Conservation (phyloP, 768 basidiomycete genomes). For the Termitomyces heimii region DNA sequence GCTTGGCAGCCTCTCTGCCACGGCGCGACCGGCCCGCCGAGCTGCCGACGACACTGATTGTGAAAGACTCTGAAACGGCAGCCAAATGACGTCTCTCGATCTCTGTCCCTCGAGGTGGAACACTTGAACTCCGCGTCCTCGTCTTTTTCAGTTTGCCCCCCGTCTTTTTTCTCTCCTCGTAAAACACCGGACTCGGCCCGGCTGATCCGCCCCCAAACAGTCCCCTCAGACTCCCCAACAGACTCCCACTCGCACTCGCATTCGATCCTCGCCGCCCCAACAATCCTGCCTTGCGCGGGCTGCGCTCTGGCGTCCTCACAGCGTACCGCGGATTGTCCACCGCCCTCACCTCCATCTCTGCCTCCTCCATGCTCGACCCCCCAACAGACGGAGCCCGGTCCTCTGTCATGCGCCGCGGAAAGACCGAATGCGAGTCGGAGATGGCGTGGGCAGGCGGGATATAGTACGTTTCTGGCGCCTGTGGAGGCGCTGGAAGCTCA, state of each 20-base stretch:
- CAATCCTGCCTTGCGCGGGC: neutral
- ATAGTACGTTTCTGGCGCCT: constrained; percentile 21
- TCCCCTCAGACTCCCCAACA: constrained; percentile 42
- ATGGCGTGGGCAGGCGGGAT: constrained; percentile 54
- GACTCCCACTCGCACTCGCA: constrained; percentile 3
- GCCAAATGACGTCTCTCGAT: too few relatives aligned
- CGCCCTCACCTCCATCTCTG: neutral
- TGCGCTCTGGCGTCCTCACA: neutral
- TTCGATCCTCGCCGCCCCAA: neutral
- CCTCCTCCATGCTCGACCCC: neutral
- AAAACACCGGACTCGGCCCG: neutral
- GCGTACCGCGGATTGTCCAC: neutral
- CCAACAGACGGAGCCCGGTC: neutral
- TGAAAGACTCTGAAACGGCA: too few relatives aligned
- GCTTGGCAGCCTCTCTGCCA: too few relatives aligned
- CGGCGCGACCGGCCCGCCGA: neutral
- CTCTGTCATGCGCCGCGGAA: neutral
- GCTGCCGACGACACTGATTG: neutral
- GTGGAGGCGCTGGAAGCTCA: too few relatives aligned
- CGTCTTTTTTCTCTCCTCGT: constrained; percentile 4
- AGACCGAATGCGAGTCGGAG: constrained; percentile 14
- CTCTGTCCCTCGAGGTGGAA: neutral
- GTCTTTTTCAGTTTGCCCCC: too few relatives aligned
- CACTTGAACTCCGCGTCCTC: too few relatives aligned
- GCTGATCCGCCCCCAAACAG: constrained; percentile 26